A percentile compares a stretch with the other conserved stretches of the same genome.
Evolutionary conservation across 2,329 filamentous ascomycete genomes (phyloP).

Genomic region (Cercospora zeina): DNA sequence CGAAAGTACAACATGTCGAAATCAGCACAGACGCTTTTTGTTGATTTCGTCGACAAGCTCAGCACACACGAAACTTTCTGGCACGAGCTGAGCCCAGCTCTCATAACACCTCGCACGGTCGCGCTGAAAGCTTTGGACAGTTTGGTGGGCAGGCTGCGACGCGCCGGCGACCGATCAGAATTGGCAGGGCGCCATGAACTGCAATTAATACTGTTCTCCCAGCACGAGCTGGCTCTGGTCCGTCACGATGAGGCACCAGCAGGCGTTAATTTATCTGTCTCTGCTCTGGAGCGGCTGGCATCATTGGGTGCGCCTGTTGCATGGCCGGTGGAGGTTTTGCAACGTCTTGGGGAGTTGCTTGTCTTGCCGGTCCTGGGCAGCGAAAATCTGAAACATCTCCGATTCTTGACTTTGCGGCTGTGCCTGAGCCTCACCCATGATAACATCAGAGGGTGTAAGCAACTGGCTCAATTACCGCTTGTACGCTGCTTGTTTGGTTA

Average conservation of each 20-base stretch:
- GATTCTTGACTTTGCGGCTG: conserved; percentile 62
- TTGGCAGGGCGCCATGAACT: conserved; percentile 46
- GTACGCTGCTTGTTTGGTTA: conserved; percentile 44
- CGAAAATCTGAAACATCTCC: conserved; percentile 26
- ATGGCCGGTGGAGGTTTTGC: conserved; percentile 33
- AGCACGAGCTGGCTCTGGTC: conserved; percentile 20
- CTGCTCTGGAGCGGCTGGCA: conserved; percentile 41
- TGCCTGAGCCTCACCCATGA: conserved; percentile 87
- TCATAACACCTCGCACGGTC: conserved; percentile 63
- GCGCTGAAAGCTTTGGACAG: conserved; percentile 64
- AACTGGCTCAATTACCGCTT: conserved; percentile 60
- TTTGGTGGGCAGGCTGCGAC: conserved; percentile 54
- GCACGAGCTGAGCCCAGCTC: conserved; percentile 54
- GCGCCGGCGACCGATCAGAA: conserved; percentile 48
- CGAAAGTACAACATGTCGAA: conserved; percentile 69
- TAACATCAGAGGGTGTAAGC: conserved; percentile 65
- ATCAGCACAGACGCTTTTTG: conserved; percentile 59
- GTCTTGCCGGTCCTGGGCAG: conserved; percentile 19
- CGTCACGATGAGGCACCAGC: conserved; percentile 40
- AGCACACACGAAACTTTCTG: conserved; percentile 56
- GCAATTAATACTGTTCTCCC: conserved; percentile 22
- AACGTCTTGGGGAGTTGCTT: conserved; percentile 27
- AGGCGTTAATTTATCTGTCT: conserved; percentile 52
- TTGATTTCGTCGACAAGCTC: conserved; percentile 52
- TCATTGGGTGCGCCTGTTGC: conserved; percentile 28